phyloP scores from a whole-genome alignment of 2,329 filamentous ascomycete genomes.

The Fusarium protoensiforme region DNA sequence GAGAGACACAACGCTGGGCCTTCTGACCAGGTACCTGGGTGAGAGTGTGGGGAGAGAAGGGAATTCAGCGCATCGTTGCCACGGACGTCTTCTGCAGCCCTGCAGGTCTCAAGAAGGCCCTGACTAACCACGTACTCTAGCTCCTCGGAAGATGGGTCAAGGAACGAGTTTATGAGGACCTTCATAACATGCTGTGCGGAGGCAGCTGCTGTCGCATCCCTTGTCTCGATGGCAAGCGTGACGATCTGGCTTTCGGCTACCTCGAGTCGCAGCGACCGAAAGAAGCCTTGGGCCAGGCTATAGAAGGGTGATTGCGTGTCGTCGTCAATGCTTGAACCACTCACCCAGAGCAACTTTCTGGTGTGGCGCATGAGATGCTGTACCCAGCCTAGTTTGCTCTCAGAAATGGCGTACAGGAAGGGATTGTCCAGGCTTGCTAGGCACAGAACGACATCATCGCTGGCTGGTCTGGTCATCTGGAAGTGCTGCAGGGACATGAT shows the following conservation, averaged over 20 bases:
- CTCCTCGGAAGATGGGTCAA: neutral
- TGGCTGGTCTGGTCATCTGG: neutral
- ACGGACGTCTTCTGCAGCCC: neutral
- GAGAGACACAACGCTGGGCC: neutral
- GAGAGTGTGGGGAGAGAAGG: neutral
- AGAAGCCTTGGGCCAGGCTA: neutral
- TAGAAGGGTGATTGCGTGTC: neutral
- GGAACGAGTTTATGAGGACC: neutral
- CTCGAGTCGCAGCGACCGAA: neutral
- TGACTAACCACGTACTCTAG: neutral
- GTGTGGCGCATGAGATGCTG: neutral
- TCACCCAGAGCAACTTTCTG: neutral
- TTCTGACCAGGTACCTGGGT: neutral
- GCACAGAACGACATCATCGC: neutral
- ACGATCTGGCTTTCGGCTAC: neutral
- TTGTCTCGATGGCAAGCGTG: neutral
- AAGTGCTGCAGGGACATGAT: neutral
- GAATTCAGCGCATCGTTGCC: neutral
- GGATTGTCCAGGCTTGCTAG: neutral
- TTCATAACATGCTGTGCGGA: neutral
- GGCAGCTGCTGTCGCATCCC: neutral
- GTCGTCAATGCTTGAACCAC: neutral
- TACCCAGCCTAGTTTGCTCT: neutral
- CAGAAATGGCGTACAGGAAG: neutral
- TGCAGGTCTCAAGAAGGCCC: neutral